Base-by-base conservation (phyloP, 805 yeast species). In the Saccharomycopsis sp. region DNA sequence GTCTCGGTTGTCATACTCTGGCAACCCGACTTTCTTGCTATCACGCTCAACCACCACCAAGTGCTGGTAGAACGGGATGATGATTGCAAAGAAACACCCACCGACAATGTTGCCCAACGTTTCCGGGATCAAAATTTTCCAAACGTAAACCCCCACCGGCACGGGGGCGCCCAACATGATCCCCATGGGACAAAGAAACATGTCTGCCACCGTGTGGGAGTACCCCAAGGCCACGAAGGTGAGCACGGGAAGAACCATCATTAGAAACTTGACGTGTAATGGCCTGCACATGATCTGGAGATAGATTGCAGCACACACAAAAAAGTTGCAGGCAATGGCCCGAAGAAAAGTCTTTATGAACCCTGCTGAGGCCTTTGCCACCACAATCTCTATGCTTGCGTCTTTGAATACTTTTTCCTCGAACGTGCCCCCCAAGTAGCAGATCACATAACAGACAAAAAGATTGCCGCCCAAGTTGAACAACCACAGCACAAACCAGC, bases 201-300 rank as follows among this genome's bases (percentile, higher is more conserved):
- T 81, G 56, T 84, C 94, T 1, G 94, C 94, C 6, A 84, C 86
- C 1, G 76, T 75, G 54, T 84, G 94, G 2, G 84, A 75, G 58
- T 76, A 84, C 0, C 94, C 92, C 65, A 78, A 64, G 1, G 78
- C 52, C n/a, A 81, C 92, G 58, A 84, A 81, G 0, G 88, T 75
- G 57, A 81, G 80, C 12, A 83, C 67, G 1, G 94, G 94, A 16
- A 82, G 54, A 12, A 66, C 53, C 63, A 83, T 70, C 63, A 80
- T 59, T 4, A 79, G 35, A 21, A 79, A 65, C 51, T 80, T 81
- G 26, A 84, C 94, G 53, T 84, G 94, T 7, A 78, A 53, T 0
- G 94, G 94, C 53, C 79, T 80, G 5, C 81, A 82, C 77, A 83
- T 71, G 30, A 84, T 61, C 54, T 83, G 94, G 35, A 83, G 59